Evolutionary conservation across 805 yeast species (phyloP).

Genomic region (Scheffersomyces ergatensis): DNA sequence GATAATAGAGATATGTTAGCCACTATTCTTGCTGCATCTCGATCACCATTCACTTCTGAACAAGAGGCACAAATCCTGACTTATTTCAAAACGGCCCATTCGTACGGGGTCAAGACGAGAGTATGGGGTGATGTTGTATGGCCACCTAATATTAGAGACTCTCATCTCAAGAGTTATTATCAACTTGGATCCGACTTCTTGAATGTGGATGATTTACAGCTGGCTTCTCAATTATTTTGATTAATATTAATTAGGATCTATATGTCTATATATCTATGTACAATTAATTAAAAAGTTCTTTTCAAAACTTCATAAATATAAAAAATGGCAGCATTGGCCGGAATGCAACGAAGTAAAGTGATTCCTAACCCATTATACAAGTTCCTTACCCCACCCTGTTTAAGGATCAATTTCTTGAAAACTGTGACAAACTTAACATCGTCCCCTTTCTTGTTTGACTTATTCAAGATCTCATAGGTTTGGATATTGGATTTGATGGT

Average conservation of each 20-base stretch:
- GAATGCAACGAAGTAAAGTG: slow-evolving; percentile 77
- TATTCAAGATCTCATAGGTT: slow-evolving; percentile 41
- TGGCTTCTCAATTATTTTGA: slow-evolving; percentile 24
- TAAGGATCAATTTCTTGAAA: slow-evolving; percentile 9
- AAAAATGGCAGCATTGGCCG: slow-evolving; percentile 87
- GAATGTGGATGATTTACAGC: slow-evolving; percentile 59
- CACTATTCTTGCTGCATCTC: slow-evolving; percentile 10
- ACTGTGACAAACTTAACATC: slow-evolving; percentile 4
- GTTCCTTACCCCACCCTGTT: slow-evolving; percentile 61
- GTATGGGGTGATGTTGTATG: slow-evolving; percentile 73
- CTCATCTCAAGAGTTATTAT: slow-evolving; percentile 49
- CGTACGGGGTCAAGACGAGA: slow-evolving; percentile 51
- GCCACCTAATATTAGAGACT: slow-evolving; percentile 49
- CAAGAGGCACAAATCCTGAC: slow-evolving; percentile 26
- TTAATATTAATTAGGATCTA: not conserved
- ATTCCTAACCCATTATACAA: slow-evolving; percentile 85
- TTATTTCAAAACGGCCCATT: slow-evolving; percentile 45
- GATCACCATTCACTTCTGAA: slow-evolving; percentile 19
- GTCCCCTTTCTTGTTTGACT: not conserved
- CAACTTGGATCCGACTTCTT: slow-evolving; percentile 53
- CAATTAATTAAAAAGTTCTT: slow-evolving; percentile 16
- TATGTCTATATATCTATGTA: slow-evolving; percentile 2
- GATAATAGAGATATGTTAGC: slow-evolving; percentile 2
- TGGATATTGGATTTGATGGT: slow-evolving; percentile 88
- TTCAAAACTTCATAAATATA: slow-evolving; percentile 69